Base-by-base conservation (phyloP, 257 asterid species). In the Fraxinus americana region DNA sequence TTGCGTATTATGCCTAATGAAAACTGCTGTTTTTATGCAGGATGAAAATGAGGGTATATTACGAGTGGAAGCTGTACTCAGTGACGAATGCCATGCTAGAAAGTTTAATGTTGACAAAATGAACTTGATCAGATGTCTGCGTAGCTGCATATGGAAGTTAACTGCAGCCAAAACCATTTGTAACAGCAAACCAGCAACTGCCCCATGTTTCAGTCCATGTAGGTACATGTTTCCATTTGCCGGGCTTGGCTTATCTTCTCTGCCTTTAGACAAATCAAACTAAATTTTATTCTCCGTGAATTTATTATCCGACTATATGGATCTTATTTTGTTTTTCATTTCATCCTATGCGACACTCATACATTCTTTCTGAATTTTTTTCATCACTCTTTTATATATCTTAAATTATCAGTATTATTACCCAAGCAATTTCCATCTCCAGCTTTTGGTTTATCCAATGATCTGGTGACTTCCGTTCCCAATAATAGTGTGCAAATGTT, bases 161-260 rank as follows among this genome's bases (percentile, higher is more conserved):
- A 77, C 75, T 72, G 63, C 78, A 82, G 67, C 72, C 27, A 57
- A 76, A 79, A 61, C 41, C 72, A 71, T 13, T 70, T 75, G 45
- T 74, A 30, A 70, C 35, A 70, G 82, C 65, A 39, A 70, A 71
- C 78, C 72, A 79, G 79, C 75, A 71, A 50, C 50, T 54, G 67
- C 84, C 82, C 86, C 86, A 76, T 87, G 71, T 83, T 73, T 71
- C 82, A 66, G 32, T 79, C 77, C 74, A 48, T 76, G 38, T 74
- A 81, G 82, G 82, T 86, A 77, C 78, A 63, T 80, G 43, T 81
- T 45, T 78, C 67, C n/a, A 78, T 83, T 78, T 76, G 81, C 72
- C 74, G 85, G 74, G 80, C 77, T 76, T 83, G 73, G 76, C 78
- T 83, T 63, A 76, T 78, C 77, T 76, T 67, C 63, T 8, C 6